Evolutionary conservation across 2,329 filamentous ascomycete species (phyloP).

Genomic region (Boeremia lycopersici): DNA sequence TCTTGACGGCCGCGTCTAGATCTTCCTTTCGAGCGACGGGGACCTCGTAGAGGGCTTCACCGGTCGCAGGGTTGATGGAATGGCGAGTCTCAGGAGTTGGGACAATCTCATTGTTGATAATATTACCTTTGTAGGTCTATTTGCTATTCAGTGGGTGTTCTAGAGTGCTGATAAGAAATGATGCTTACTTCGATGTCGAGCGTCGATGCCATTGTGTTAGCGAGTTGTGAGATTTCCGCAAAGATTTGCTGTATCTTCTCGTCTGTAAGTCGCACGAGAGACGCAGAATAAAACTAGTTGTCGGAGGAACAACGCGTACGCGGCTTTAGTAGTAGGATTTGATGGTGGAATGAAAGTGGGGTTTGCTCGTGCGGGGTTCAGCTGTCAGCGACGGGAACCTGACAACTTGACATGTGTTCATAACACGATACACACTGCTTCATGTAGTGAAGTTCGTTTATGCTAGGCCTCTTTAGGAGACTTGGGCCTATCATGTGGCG

Average conservation of each 20-base stretch:
- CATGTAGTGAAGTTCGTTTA: no score
- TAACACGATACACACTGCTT: neutral
- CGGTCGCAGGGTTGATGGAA: slow-evolving; percentile 58
- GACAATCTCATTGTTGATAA: slow-evolving; percentile 56
- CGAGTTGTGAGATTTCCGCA: neutral
- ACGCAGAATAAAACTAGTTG: neutral
- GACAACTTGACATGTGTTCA: neutral
- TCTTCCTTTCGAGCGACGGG: slow-evolving; percentile 55
- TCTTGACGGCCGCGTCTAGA: slow-evolving; percentile 55
- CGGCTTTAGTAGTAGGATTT: neutral
- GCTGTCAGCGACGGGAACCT: neutral
- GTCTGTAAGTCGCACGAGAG: neutral
- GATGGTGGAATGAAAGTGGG: neutral
- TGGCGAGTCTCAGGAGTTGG: slow-evolving; percentile 51
- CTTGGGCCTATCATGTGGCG: no score
- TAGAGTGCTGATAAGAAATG: neutral
- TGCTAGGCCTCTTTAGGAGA: no score
- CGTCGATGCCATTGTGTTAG: neutral
- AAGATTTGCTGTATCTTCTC: no score
- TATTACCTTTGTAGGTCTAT: slow-evolving; percentile 45
- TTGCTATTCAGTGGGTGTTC: neutral
- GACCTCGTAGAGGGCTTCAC: slow-evolving; percentile 54
- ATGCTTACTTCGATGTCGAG: slow-evolving; percentile 17
- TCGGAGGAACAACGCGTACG: neutral
- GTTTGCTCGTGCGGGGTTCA: slow-evolving; percentile 8